Evolutionary conservation across 169 alveolate genomes (phyloP).

Genomic region (Cryptosporidium xiaoi): DNA sequence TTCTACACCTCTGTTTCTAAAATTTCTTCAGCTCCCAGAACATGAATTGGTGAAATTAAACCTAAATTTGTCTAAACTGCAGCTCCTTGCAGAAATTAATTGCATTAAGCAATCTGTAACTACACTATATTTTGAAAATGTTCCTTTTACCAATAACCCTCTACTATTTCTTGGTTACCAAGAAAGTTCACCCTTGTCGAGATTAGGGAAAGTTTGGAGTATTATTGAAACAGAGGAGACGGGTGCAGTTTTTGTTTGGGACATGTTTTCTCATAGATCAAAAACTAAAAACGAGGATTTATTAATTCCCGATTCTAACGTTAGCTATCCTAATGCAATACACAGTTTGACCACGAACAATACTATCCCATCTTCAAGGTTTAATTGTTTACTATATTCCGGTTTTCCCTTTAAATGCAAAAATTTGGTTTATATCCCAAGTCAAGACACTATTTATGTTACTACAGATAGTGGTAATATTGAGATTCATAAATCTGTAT

Average conservation of each 20-base stretch:
- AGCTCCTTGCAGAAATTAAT: slow-evolving; percentile 29
- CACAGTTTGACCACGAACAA: slow-evolving; percentile 18
- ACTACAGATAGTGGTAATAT: slow-evolving; percentile 37
- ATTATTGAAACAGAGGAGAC: slow-evolving; percentile 65
- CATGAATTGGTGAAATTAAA: not conserved
- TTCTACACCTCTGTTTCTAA: slow-evolving; percentile 36
- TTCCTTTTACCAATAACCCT: slow-evolving; percentile 1
- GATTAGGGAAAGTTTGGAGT: slow-evolving; percentile 73
- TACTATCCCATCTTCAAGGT: slow-evolving; percentile 35
- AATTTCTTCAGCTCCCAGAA: slow-evolving; percentile 35
- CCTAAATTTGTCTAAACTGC: slow-evolving; percentile 1
- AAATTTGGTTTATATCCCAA: slow-evolving; percentile 5
- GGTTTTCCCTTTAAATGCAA: slow-evolving; percentile 48
- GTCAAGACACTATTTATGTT: slow-evolving; percentile 12
- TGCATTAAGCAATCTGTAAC: slow-evolving; percentile 44
- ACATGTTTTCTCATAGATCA: not conserved
- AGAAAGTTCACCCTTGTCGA: slow-evolving; percentile 52
- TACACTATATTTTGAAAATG: slow-evolving; percentile 6
- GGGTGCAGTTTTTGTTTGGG: slow-evolving; percentile 37
- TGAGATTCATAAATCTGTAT: slow-evolving; percentile 21
- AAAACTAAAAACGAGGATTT: not conserved
- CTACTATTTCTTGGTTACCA: slow-evolving; percentile 46
- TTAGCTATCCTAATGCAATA: slow-evolving; percentile 26
- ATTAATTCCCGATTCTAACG: not conserved
- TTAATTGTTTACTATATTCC: slow-evolving; percentile 17